Evolutionary conservation across 164 flowering plant genomes (phyloP).

Genomic region (Litsea cubeba): DNA sequence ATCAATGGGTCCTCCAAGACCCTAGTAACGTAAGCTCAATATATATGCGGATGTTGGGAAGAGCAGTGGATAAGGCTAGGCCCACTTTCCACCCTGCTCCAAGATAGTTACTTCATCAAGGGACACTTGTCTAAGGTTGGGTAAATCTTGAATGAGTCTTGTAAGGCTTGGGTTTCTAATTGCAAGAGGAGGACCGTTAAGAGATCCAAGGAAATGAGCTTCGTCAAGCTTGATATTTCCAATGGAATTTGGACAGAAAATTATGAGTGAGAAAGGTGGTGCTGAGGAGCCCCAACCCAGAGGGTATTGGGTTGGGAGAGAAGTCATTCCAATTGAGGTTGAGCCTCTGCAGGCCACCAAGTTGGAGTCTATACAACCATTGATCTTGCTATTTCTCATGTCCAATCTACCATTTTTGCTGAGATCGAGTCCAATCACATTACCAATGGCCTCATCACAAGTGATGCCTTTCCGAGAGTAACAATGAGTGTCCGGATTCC

Average conservation of each 20-base stretch:
- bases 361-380: neutral
- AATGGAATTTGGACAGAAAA: neutral
- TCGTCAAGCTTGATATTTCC: neutral
- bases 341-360: neutral
- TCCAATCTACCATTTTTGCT: neutral
- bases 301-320: neutral
- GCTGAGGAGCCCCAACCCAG: neutral
- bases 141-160: neutral
- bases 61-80: neutral
- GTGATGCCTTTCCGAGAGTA: neutral
- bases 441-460: neutral
- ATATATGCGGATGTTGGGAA: no score
- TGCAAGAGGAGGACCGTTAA: no score
- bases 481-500: neutral
- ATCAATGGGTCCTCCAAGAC: no score
- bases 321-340: neutral
- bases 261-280: neutral
- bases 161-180: neutral
- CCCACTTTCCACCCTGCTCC: neutral
- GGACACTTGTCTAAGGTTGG: neutral
- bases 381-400: no score
- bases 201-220: neutral
- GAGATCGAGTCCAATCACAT: neutral
- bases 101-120: neutral
- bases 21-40: no score